Conservation (phyloP, 2,329 filamentous ascomycete genomes). For the Aureobasidium sp. region DNA sequence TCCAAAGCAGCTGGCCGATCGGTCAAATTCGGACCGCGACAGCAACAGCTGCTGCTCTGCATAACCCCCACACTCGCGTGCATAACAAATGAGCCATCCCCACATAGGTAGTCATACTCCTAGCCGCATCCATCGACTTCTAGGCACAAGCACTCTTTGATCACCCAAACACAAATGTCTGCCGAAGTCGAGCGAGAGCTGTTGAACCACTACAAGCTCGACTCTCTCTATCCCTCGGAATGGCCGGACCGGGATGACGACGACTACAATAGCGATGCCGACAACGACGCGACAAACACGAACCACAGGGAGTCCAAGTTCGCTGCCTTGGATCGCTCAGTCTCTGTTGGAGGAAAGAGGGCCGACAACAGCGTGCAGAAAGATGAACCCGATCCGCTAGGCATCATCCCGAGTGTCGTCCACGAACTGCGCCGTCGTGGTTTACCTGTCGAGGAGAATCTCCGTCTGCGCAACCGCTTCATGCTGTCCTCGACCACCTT, state of each 20-base stretch:
- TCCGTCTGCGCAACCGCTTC: slow-evolving; percentile 69
- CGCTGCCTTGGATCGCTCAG: slow-evolving; percentile 70
- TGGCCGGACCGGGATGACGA: slow-evolving; percentile 81
- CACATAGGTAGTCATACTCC: not conserved
- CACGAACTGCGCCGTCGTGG: slow-evolving; percentile 68
- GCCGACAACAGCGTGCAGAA: slow-evolving; percentile 73
- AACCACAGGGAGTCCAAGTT: slow-evolving; percentile 58
- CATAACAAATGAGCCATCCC: not conserved
- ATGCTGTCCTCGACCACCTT: slow-evolving; percentile 93
- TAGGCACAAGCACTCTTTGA: not conserved
- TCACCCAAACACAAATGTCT: slow-evolving; percentile 32
- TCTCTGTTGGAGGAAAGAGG: slow-evolving; percentile 54
- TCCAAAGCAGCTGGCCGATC: not conserved
- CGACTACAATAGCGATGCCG: slow-evolving; percentile 59
- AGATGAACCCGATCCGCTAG: slow-evolving; percentile 87
- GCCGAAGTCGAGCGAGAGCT: slow-evolving; percentile 68
- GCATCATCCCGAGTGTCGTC: slow-evolving; percentile 80
- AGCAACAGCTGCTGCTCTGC: not conserved
- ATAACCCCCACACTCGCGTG: not conserved
- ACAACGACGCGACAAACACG: slow-evolving; percentile 21
- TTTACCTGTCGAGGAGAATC: slow-evolving; percentile 74
- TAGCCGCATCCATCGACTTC: not conserved
- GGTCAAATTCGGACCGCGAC: not conserved
- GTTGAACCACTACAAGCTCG: slow-evolving; percentile 82
- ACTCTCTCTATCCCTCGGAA: slow-evolving; percentile 66